These are phyloP conservation scores for Piromyces finnis DNA, from an alignment of 192 early-diverging fungal genomes.

Conservation along the genomic window DNA sequence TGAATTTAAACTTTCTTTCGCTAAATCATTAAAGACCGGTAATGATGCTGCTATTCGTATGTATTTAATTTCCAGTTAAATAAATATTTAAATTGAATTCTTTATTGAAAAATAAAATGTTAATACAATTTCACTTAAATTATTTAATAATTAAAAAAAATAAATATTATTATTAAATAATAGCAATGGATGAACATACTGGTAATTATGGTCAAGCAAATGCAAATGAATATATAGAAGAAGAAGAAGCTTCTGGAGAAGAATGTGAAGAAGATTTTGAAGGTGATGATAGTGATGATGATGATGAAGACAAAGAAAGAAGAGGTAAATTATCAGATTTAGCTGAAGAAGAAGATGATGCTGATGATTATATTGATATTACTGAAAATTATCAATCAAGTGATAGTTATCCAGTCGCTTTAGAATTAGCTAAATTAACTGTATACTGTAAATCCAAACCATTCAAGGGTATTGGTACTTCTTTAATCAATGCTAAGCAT, in stretches of 20 bases:
- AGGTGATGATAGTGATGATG: background rate
- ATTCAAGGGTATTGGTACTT: slow-evolving; percentile 27
- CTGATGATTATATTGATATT: background rate
- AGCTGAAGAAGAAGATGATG: slow-evolving; percentile 2
- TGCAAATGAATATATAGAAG: no score
- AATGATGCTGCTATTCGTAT: background rate
- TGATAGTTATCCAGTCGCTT: slow-evolving; percentile 11
- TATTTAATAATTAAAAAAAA: no score
- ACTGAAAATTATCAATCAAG: background rate
- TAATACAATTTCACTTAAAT: no score
- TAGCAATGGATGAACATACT: background rate
- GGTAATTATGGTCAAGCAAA: background rate
- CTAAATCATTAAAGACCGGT: background rate
- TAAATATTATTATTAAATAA: no score
- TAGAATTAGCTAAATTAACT: slow-evolving; percentile 31
- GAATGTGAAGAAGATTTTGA: background rate
- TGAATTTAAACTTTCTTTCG: background rate
- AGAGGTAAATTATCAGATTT: slow-evolving; percentile 6
- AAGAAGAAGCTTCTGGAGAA: no score
- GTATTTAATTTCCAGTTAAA: background rate
- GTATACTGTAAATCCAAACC: slow-evolving; percentile 42
- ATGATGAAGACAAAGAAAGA: slow-evolving; percentile 12
- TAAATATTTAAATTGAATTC: no score
- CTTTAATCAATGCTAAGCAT: background rate
- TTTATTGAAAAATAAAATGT: no score